These are phyloP conservation scores for Penicillium pulvis DNA, from an alignment of 495 filamentous ascomycete species.

Conservation along the genomic window DNA sequence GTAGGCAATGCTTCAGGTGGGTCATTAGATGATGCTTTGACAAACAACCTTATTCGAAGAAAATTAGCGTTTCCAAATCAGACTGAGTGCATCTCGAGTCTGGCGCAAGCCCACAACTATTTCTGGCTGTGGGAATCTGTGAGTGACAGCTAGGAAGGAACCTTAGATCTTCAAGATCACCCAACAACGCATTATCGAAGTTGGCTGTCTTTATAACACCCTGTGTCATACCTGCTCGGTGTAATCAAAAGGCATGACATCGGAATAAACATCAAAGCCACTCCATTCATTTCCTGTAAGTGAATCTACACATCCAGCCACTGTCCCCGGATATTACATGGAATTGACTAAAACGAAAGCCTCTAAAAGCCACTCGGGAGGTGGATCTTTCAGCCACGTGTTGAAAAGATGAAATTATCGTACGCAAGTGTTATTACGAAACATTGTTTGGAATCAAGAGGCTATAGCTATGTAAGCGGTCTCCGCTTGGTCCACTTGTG, in stretches of 20 bases:
- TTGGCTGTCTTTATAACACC: neutral
- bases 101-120: neutral
- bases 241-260: no score
- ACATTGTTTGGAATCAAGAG: neutral
- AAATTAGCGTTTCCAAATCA: neutral
- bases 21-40: neutral
- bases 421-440: neutral
- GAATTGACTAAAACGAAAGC: neutral
- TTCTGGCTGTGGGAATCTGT: neutral
- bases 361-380: neutral
- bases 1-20: neutral
- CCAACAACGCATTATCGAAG: neutral
- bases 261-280: no score
- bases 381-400: neutral
- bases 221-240: no score
- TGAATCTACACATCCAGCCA: neutral
- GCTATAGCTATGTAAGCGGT: neutral
- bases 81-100: neutral
- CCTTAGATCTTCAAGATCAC: no score
- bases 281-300: no score
- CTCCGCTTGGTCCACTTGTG: constrained; percentile 5
- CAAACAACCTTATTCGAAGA: neutral
- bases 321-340: neutral
- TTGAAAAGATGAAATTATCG: neutral
- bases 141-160: no score